A percentile compares a stretch with the other conserved stretches of the same genome.
phyloP scores from a whole-genome alignment of 805 yeast genomes.

The Komagataella pseudopastoris region DNA sequence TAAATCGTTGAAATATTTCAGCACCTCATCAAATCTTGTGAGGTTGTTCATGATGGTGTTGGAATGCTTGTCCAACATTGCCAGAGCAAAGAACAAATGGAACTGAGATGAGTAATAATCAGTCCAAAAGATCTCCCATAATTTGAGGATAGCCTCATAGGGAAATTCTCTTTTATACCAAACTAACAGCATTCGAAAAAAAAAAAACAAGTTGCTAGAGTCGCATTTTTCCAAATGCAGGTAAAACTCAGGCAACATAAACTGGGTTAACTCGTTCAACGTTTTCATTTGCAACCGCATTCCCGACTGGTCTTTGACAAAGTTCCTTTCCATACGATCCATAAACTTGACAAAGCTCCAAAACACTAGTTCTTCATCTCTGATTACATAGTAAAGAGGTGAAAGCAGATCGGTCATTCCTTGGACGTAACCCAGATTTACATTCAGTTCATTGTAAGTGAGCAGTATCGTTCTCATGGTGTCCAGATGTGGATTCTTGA shows the following conservation, averaged over 20 bases:
- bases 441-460: slow-evolving; percentile 77
- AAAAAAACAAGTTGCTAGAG: slow-evolving; percentile 81
- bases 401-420: slow-evolving; percentile 94
- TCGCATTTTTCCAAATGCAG: slow-evolving; percentile 79
- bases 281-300: slow-evolving; percentile 82
- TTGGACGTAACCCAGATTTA: slow-evolving; percentile 86
- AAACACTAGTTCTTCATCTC: slow-evolving; percentile 70
- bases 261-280: slow-evolving; percentile 72
- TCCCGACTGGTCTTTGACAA: slow-evolving; percentile 83
- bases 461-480: slow-evolving; percentile 64
- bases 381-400: slow-evolving; percentile 54
- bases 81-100: slow-evolving; percentile 76
- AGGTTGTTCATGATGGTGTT: slow-evolving; percentile 64
- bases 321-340: slow-evolving; percentile 93
- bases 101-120: slow-evolving; percentile 79
- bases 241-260: slow-evolving; percentile 79
- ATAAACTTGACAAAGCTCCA: slow-evolving; percentile 83
- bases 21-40: slow-evolving; percentile 75
- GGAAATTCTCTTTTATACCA: slow-evolving; percentile 90
- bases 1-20: slow-evolving; percentile 86
- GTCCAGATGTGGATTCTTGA: slow-evolving; percentile 64
- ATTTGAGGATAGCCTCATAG: slow-evolving; percentile 57
- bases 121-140: slow-evolving; percentile 95
- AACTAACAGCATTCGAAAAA: slow-evolving; percentile 87
- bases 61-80: slow-evolving; percentile 80